phyloP scores from a whole-genome alignment of 441 rosid genomes.

The Codiaeum variegatum region DNA sequence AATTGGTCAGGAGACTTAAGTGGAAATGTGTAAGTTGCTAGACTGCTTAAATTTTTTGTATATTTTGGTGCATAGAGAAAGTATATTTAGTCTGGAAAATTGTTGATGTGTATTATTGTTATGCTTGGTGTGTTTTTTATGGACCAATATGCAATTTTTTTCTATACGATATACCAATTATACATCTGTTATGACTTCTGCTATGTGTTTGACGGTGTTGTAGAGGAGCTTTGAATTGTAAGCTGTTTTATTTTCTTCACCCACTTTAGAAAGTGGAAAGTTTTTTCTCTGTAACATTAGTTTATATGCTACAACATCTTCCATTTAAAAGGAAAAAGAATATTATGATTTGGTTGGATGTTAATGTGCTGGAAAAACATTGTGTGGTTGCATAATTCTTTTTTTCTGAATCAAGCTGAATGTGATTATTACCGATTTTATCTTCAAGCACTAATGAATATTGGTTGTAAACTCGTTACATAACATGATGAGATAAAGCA shows the following conservation, averaged over 20 bases:
- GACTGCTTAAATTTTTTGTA: neutral
- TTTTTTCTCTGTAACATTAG: neutral
- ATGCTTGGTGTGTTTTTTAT: too few species aligned
- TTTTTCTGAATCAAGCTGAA: neutral
- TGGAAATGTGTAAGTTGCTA: conserved; percentile 21
- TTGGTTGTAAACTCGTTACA: neutral
- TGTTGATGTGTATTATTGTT: conserved; percentile 7
- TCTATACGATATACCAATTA: neutral
- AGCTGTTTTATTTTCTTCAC: neutral
- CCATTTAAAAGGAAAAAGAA: neutral
- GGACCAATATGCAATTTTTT: neutral
- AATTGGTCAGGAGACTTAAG: conserved; percentile 27
- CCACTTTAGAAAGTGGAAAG: neutral
- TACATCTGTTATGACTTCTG: neutral
- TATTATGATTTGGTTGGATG: neutral
- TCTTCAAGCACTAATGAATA: neutral
- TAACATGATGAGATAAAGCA: neutral
- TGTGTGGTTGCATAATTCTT: neutral
- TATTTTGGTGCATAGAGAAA: neutral
- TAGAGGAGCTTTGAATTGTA: neutral
- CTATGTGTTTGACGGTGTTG: neutral
- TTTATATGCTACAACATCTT: too few species aligned
- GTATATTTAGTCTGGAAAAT: neutral
- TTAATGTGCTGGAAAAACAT: neutral
- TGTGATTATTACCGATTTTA: neutral